Evolutionary conservation across 495 filamentous ascomycete species (phyloP).

Genomic region (Daldinia caldariorum): DNA sequence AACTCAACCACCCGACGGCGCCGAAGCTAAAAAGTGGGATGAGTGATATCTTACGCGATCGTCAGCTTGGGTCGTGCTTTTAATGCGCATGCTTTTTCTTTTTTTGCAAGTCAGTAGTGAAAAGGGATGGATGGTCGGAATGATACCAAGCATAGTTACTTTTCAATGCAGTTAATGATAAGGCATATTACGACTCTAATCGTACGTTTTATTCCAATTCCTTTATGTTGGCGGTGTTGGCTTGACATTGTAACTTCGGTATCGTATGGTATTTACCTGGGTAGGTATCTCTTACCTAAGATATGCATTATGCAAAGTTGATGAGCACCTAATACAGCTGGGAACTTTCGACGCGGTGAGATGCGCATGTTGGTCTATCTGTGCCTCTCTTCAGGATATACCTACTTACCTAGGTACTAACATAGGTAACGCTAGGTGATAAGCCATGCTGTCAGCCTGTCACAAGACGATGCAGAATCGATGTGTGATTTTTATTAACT

Average conservation of each 20-base stretch:
- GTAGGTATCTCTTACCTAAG: too few species aligned
- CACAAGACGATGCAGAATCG: constrained; percentile 1
- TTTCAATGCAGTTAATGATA: constrained; percentile 2
- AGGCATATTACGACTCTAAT: not conserved
- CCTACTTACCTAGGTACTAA: constrained; percentile 1
- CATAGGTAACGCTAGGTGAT: constrained; percentile 1
- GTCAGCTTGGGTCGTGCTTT: constrained; percentile 18
- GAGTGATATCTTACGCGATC: constrained; percentile 29
- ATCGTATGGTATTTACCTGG: not conserved
- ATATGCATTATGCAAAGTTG: not conserved
- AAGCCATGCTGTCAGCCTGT: not conserved
- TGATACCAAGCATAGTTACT: constrained; percentile 11
- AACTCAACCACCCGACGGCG: constrained; percentile 78
- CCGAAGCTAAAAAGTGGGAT: constrained; percentile 75
- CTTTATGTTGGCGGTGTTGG: not conserved
- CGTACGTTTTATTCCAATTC: constrained; percentile 1
- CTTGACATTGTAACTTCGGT: not conserved
- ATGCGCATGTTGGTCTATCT: constrained; percentile 10
- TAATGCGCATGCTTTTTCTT: constrained; percentile 12
- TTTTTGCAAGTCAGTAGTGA: constrained; percentile 8
- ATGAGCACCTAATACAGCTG: not conserved
- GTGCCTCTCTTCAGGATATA: not conserved
- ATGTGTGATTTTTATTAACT: constrained; percentile 13
- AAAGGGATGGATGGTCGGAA: constrained; percentile 8
- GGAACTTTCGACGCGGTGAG: constrained; percentile 1